A percentile compares a stretch with the other conserved stretches of the same genome.
phyloP scores from a whole-genome alignment of 148 eudicot species.

The Gaultheria prostrata region DNA sequence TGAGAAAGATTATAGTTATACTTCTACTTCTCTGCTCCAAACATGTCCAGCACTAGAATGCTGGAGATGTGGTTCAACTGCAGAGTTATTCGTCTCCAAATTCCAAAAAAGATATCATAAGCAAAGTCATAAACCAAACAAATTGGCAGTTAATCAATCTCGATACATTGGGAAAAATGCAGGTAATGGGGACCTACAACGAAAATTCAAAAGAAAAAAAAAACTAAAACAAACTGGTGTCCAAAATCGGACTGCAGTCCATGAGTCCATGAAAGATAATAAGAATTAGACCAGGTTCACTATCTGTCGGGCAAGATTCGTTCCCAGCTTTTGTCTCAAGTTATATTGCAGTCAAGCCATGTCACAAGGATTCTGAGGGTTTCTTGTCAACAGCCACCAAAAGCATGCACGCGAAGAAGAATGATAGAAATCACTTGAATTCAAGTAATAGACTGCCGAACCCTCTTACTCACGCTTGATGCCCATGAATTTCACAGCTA shows the following conservation, averaged over 20 bases:
- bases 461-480: conserved; percentile 45
- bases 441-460: background rate
- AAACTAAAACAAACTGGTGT: background rate
- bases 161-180: background rate
- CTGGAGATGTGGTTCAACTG: background rate
- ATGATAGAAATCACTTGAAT: conserved; percentile 14
- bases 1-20: background rate
- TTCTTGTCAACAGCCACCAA: conserved; percentile 14
- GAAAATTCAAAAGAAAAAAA: background rate
- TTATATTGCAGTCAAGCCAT: conserved; percentile 6
- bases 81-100: background rate
- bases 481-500: conserved; percentile 74
- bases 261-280: background rate
- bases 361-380: conserved; percentile 5
- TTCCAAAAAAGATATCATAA: background rate
- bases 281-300: background rate
- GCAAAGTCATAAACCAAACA: background rate
- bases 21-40: background rate
- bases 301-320: background rate
- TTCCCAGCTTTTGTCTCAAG: conserved; percentile 3
- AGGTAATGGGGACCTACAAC: background rate
- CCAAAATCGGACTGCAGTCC: background rate
- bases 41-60: background rate
- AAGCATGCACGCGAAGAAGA: background rate
- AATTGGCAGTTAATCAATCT: background rate